phyloP scores from a whole-genome alignment of 2,329 filamentous ascomycete species.

The Talaromyces sp. region DNA sequence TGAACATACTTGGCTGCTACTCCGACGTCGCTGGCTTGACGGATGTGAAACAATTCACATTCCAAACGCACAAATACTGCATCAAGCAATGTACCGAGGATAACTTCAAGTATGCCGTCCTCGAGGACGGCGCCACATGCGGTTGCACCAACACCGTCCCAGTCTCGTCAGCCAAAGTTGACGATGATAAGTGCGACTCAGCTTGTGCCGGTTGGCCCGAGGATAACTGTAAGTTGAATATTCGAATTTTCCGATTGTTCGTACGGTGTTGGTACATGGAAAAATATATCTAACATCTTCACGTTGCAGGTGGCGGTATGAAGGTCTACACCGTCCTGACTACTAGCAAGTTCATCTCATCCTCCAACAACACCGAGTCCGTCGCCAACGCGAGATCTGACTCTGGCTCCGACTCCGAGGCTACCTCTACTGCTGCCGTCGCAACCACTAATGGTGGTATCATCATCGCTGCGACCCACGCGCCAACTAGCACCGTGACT shows the following conservation, averaged over 20 bases:
- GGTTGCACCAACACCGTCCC: slow-evolving; percentile 27
- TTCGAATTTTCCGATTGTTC: no score
- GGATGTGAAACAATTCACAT: slow-evolving; percentile 5
- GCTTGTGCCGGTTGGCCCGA: slow-evolving; percentile 23
- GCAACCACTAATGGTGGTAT: slow-evolving; percentile 17
- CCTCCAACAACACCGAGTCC: neutral
- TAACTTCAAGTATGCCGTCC: slow-evolving; percentile 18
- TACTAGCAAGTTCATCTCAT: slow-evolving; percentile 2
- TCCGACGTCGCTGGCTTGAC: slow-evolving; percentile 14
- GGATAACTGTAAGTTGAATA: slow-evolving; percentile 24
- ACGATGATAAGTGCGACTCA: slow-evolving; percentile 22
- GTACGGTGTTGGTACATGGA: no score
- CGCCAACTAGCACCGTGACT: slow-evolving; percentile 25
- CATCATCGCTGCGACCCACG: slow-evolving; percentile 21
- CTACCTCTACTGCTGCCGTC: neutral
- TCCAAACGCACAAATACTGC: slow-evolving; percentile 20
- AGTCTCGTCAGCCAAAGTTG: slow-evolving; percentile 15
- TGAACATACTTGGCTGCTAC: slow-evolving; percentile 19
- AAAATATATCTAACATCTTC: neutral
- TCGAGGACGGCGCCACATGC: slow-evolving; percentile 24
- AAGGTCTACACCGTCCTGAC: slow-evolving; percentile 22
- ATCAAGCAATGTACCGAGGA: slow-evolving; percentile 13
- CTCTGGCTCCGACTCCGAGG: slow-evolving; percentile 2
- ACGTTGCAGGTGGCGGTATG: slow-evolving; percentile 18
- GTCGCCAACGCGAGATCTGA: neutral